Evolutionary conservation across 2,329 filamentous ascomycete species (phyloP), one percentile per base, ranked within the genome.

Genomic region (Fragosphaeria purpurea): DNA sequence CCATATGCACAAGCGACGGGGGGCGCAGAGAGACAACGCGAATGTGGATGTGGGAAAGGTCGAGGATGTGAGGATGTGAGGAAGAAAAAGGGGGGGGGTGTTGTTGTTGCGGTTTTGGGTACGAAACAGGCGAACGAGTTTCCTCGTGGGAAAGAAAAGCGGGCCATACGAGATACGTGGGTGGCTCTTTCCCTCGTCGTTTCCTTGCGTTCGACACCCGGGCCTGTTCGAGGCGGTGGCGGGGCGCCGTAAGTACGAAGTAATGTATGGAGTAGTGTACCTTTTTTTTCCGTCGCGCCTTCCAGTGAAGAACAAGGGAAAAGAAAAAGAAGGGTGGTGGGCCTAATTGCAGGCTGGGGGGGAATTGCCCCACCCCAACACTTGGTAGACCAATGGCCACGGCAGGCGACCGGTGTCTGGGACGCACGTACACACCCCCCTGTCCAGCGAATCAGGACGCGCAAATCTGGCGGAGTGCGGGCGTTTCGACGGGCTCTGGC

Each of bases 401-500:
- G 34, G 10, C 40, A 40, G 31, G 43, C 40, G 11, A 6, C 9
- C 8, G 31, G 51, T 42, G 42, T 50, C 48, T 47, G 39, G 48
- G 44, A 33, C 48, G 48, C 30, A 42, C 48, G 10, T 11, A 40
- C 42, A 22, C 40, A 12, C 37, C 39, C 40, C n/a, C 37, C 39
- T 12, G 22, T 38, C 9, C 9, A 38, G 46, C 56, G 54, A 57
- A 56, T 57, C 37, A 52, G 10, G 9, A 9, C 9, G 41, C 37
- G 35, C 41, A 11, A 40, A 37, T 47, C 41, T 50, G 52, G 35
- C 50, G 50, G 50, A 43, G 45, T 11, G 22, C 45, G 39, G 11
- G 53, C 46, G 56, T 56, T 57, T 56, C 54, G 54, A 51, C 51
- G 52, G 46, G 47, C 41, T 50, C 56, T 53, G 56, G 56, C 56